Percentiles rank a stretch among this genome's conserved stretches.
These are phyloP conservation scores for Pseudodiploospora longispora DNA, from an alignment of 2,329 filamentous ascomycete species.

Conservation along the genomic window DNA sequence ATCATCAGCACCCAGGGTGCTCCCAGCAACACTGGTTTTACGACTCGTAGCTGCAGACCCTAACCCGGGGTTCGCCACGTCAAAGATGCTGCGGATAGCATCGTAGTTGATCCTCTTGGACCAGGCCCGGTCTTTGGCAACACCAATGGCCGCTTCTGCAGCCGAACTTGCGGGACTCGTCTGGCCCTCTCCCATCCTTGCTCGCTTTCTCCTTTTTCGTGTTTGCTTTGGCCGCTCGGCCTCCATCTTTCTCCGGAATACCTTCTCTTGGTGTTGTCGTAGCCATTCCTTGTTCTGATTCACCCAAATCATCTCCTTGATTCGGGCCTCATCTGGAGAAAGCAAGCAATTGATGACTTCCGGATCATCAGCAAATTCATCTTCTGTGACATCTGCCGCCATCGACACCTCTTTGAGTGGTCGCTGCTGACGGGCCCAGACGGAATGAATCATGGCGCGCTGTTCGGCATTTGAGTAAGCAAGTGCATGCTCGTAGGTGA, in stretches of 20 bases:
- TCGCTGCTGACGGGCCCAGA: conserved; percentile 41
- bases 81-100: conserved; percentile 50
- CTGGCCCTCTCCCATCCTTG: conserved; percentile 57
- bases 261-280: conserved; percentile 75
- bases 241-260: conserved; percentile 63
- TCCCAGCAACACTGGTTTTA: conserved; percentile 30
- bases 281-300: conserved; percentile 93
- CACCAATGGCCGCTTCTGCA: conserved; percentile 59
- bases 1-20: conserved; percentile 26
- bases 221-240: conserved; percentile 48
- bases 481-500: conserved; percentile 47
- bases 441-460: conserved; percentile 44
- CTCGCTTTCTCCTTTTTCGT: conserved; percentile 46
- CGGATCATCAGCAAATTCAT: conserved; percentile 82
- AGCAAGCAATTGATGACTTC: conserved; percentile 79
- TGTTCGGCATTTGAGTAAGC: conserved; percentile 51
- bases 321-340: conserved; percentile 60
- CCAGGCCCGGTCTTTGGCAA: conserved; percentile 59
- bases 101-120: conserved; percentile 72
- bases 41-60: conserved; percentile 44
- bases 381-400: conserved; percentile 60
- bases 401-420: conserved; percentile 44
- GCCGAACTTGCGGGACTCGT: conserved; percentile 58
- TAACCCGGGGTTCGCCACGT: conserved; percentile 35
- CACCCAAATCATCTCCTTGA: conserved; percentile 91